Base-by-base conservation (phyloP, 2,329 filamentous ascomycete genomes). In the Xylaria sp. region DNA sequence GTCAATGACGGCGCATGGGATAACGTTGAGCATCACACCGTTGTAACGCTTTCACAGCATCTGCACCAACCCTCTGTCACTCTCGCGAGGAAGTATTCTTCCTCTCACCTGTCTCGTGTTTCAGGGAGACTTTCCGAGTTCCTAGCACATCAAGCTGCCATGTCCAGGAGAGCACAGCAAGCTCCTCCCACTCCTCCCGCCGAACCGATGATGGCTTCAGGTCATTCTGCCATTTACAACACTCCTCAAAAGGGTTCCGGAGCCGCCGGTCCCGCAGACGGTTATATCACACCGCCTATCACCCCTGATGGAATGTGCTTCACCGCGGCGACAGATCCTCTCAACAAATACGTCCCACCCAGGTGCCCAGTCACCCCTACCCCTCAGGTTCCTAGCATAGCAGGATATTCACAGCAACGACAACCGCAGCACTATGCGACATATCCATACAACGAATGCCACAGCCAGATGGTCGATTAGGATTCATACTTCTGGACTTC, bases 211-310 rank as follows among this genome's bases (percentile, higher is more conserved):
- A 76, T 83, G 66, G 80, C 83, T 58, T 79, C 82, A 56, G 88
- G 89, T 80, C 81, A 83, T 46, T 84, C 87, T 71, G 83, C 88
- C 77, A 88, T 90, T 72, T 93, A 92, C 77, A 91, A 89, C 81
- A 96, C 93, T 17, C 93, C 93, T 15, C 90, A 93, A 77, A 95
- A 95, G 83, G 88, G 87, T 59, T 88, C 90, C 68, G 90, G 89
- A 72, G 84, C 87, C 60, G 81, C 83, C 61, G 84, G 85, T 60
- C 86, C 89, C 71, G 88, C 89, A 44, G 87, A 93, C 73, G 93
- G 93, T 66, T 94, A 94, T 80, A 87, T 94, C 73, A 96, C 93
- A 17, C 93, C 93, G 31, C 93, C 93, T 1, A 95, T 96, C 78
- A 96, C 93, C 0, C 93, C 93, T 4, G 93, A 95, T 70, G 88